Percentiles rank a stretch among this genome's conserved stretches.
Conservation (phyloP, 1,284 basidiomycete genomes). For the Moniliophthora roreri region DNA sequence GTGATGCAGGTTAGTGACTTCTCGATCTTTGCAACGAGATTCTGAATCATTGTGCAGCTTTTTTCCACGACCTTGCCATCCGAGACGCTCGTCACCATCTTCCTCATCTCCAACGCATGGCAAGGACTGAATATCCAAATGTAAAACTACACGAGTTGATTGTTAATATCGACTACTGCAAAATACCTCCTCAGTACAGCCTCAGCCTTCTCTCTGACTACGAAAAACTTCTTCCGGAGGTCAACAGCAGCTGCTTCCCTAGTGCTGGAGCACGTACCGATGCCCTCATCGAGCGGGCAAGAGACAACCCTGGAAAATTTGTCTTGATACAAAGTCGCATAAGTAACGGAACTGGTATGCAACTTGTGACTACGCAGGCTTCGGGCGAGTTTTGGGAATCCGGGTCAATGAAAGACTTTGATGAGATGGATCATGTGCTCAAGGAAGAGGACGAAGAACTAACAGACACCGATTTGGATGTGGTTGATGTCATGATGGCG, state of each 20-base stretch:
- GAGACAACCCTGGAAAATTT: slow-evolving; percentile 28
- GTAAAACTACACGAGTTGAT: slow-evolving; percentile 23
- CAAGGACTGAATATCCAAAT: slow-evolving; percentile 25
- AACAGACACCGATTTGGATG: not conserved
- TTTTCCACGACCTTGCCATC: slow-evolving; percentile 34
- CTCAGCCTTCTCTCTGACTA: slow-evolving; percentile 25
- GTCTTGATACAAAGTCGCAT: slow-evolving; percentile 35
- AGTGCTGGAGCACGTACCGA: slow-evolving; percentile 35
- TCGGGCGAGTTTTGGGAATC: slow-evolving; percentile 26
- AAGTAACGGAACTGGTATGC: slow-evolving; percentile 25
- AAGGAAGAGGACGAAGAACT: not conserved
- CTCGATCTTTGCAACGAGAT: slow-evolving; percentile 23
- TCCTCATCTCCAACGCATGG: slow-evolving; percentile 24
- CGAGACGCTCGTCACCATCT: slow-evolving; percentile 30
- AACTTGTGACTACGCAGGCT: slow-evolving; percentile 30
- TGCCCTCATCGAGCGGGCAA: slow-evolving; percentile 33
- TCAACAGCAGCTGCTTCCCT: slow-evolving; percentile 14
- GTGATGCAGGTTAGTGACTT: no score
- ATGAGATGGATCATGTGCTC: no score
- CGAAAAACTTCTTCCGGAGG: slow-evolving; percentile 4
- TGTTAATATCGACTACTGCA: slow-evolving; percentile 33
- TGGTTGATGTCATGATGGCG: not conserved
- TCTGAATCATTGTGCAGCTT: slow-evolving; percentile 30
- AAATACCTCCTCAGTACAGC: slow-evolving; percentile 25
- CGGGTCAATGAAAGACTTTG: not conserved